phyloP scores from a whole-genome alignment of 495 filamentous ascomycete genomes.

The Jackrogersella multiformis region DNA sequence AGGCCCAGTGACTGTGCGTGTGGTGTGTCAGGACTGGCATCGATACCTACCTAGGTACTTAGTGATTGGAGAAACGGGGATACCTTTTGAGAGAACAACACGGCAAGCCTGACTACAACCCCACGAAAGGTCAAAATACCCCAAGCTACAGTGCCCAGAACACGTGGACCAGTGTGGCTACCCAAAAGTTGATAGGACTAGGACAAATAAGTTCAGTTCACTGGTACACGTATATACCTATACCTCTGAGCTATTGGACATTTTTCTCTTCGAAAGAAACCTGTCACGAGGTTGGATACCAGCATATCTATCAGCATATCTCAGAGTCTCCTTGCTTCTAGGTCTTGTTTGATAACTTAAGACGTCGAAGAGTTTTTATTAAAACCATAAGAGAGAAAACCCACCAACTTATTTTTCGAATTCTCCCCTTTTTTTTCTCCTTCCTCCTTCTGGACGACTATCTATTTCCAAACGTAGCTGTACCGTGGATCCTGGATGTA shows the following conservation, averaged over 20 bases:
- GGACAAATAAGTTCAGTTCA: too few species aligned
- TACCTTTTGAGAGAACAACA: conserved; percentile 34
- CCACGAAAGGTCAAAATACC: conserved; percentile 44
- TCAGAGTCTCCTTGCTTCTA: conserved; percentile 12
- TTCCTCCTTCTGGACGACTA: conserved; percentile 33
- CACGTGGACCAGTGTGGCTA: conserved; percentile 48
- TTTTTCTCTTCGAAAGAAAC: conserved; percentile 18
- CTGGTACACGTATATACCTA: conserved; percentile 51
- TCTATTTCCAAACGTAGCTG: conserved; percentile 38
- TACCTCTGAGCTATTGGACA: conserved; percentile 36
- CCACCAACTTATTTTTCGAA: too few species aligned
- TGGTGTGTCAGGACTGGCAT: conserved; percentile 43
- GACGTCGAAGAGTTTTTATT: conserved; percentile 13
- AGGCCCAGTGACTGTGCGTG: conserved; percentile 39
- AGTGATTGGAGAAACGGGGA: conserved; percentile 43
- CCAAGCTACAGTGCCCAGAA: conserved; percentile 40
- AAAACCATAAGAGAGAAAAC: conserved; percentile 3
- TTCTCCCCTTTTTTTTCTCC: conserved; percentile 3
- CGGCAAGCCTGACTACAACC: conserved; percentile 48
- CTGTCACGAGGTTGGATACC: conserved; percentile 41
- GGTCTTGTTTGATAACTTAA: conserved; percentile 28
- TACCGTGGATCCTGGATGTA: conserved; percentile 39
- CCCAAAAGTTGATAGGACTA: conserved; percentile 34
- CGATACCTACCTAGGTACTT: conserved; percentile 33
- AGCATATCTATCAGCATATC: conserved; percentile 21